These are phyloP conservation scores for Penstemon barbatus DNA, from an alignment of 257 asterid genomes.

Conservation along the genomic window DNA sequence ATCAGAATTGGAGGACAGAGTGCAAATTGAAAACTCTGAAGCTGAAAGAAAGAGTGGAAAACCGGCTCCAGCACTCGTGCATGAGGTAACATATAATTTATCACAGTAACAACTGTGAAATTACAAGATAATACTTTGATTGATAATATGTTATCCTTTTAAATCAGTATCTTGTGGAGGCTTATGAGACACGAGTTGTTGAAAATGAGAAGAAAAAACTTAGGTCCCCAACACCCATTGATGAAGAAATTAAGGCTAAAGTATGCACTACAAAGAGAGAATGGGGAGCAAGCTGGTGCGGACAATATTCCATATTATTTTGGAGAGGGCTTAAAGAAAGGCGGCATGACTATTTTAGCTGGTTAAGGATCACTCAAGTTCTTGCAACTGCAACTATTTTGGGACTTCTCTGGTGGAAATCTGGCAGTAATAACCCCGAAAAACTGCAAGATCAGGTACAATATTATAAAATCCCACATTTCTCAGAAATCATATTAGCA, in stretches of 20 bases:
- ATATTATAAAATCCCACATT: background rate
- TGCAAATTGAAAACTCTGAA: constrained; percentile 46
- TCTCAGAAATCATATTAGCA: background rate
- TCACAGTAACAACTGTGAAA: background rate
- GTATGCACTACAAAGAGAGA: constrained; percentile 40
- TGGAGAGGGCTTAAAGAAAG: constrained; percentile 65
- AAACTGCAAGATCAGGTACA: constrained; percentile 57
- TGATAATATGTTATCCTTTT: constrained; percentile 15
- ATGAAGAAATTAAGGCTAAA: constrained; percentile 46
- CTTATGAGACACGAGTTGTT: constrained; percentile 52
- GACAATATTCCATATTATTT: constrained; percentile 51
- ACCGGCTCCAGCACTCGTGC: constrained; percentile 44
- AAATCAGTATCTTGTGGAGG: constrained; percentile 59
- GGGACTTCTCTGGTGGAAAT: constrained; percentile 73
- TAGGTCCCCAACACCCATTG: constrained; percentile 39
- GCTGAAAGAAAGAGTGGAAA: constrained; percentile 39
- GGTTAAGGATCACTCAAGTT: constrained; percentile 68
- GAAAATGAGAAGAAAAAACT: constrained; percentile 48
- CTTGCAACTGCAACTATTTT: constrained; percentile 50
- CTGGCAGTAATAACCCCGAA: constrained; percentile 41
- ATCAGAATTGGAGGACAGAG: constrained; percentile 52
- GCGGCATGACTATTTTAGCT: constrained; percentile 60
- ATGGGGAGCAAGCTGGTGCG: constrained; percentile 69
- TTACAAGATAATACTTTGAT: background rate
- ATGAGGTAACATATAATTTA: constrained; percentile 39